Percentiles rank a stretch among this genome's conserved stretches.
Evolutionary conservation across 1,284 basidiomycete species (phyloP).

Genomic region (Phellinidium pouzarii): DNA sequence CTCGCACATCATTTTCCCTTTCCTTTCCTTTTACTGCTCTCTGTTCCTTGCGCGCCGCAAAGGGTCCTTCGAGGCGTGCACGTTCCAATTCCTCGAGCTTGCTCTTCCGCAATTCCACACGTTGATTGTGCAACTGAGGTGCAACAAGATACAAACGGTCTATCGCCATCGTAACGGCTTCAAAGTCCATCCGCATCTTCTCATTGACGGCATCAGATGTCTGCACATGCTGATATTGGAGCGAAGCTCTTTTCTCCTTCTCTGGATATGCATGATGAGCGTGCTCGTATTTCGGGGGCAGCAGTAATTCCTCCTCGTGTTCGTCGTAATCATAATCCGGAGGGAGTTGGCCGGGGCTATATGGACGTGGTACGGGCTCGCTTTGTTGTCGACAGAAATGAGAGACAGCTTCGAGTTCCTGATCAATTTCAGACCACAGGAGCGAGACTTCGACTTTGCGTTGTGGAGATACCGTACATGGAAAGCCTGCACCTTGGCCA

Average conservation of each 20-base stretch:
- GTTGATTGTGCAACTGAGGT: slow-evolving; percentile 81
- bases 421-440: slow-evolving; percentile 68
- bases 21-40: slow-evolving; percentile 40
- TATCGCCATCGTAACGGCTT: slow-evolving; percentile 77
- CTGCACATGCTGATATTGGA: slow-evolving; percentile 14
- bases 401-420: slow-evolving; percentile 63
- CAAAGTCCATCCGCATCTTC: slow-evolving; percentile 76
- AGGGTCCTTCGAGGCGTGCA: slow-evolving; percentile 35
- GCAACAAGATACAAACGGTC: slow-evolving; percentile 77
- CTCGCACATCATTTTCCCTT: slow-evolving; percentile 37
- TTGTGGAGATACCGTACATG: slow-evolving; percentile 35
- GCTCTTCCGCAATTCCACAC: slow-evolving; percentile 69
- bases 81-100: slow-evolving; percentile 63
- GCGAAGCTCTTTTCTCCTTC: slow-evolving; percentile 10
- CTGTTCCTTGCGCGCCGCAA: slow-evolving; percentile 27
- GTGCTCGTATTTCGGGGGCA: slow-evolving; percentile 53
- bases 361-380: slow-evolving; percentile 28
- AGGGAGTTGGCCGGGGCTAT: slow-evolving; percentile 39
- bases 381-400: slow-evolving; percentile 56
- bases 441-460: slow-evolving; percentile 57
- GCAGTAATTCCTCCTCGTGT: slow-evolving; percentile 34
- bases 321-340: slow-evolving; percentile 57
- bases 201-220: slow-evolving; percentile 38
- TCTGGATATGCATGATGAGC: not conserved
- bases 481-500: slow-evolving; percentile 30